phyloP scores from a whole-genome alignment of 1,284 basidiomycete species.

The Fomitopsis palustris region DNA sequence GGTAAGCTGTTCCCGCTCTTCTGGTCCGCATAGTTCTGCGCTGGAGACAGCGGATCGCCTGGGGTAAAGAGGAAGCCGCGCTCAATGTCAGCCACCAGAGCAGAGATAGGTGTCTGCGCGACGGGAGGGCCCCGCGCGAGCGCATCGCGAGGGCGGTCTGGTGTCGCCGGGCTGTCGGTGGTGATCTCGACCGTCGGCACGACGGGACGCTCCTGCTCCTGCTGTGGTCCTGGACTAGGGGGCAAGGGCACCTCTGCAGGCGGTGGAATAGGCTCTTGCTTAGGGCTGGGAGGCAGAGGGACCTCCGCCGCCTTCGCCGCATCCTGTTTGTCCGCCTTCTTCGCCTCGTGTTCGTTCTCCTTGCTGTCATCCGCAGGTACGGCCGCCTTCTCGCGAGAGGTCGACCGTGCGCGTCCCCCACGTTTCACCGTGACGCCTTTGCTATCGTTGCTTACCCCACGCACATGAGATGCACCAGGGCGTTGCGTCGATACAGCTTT shows the following conservation, averaged over 20 bases:
- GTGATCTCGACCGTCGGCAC: constrained; percentile 4
- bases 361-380: constrained; percentile 8
- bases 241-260: constrained; percentile 26
- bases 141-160: not conserved
- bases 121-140: not conserved
- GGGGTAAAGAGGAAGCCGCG: constrained; percentile 60
- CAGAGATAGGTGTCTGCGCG: constrained; percentile 63
- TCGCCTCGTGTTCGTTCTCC: not conserved
- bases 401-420: not conserved
- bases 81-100: constrained; percentile 64
- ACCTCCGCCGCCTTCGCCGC: not conserved
- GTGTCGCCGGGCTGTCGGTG: constrained; percentile 9
- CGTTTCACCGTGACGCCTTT: not conserved
- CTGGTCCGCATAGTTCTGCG: not conserved
- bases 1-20: not conserved
- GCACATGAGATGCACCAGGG: not conserved
- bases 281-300: constrained; percentile 26
- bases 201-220: constrained; percentile 29
- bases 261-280: constrained; percentile 10
- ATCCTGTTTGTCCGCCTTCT: not conserved
- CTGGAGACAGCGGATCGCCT: constrained; percentile 11
- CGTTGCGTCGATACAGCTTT: not conserved
- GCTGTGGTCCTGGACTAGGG: constrained; percentile 21
- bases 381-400: not conserved
- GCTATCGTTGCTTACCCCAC: not conserved